Evolutionary conservation across 225 moss, liverwort and hornwort genomes (phyloP), one percentile per base, ranked within the genome.

Genomic region (Pseudisothecium myosuroides): DNA sequence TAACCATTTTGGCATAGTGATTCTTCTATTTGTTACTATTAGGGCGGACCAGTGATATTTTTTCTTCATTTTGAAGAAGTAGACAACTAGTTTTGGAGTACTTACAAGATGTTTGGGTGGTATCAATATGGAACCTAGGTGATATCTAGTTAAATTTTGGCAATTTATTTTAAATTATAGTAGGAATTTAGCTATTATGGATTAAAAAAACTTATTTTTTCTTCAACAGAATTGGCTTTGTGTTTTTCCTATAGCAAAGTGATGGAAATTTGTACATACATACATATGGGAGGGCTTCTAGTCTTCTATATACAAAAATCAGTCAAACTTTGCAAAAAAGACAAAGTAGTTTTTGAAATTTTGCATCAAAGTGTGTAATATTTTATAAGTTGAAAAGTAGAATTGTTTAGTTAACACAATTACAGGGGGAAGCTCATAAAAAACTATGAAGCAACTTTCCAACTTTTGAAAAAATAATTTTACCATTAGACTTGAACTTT

Each of bases 221-320:
- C 14, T 32, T 17, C 9, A 2, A 20, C 20, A 21, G 7, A 69
- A 26, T 41, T 71, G 26, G 15, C 27, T 41, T 71, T 41, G 26
- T 41, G 3, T 41, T 41, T 43, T 71, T 3, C 14, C 0, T 16
- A 20, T 7, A 71, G 15, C 9, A 71, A 24, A 71, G 39, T 43
- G 26, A 43, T 28, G 28, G 28, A 72, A 16, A 8, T 72, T 28
- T 3, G 2, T 43, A 6, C 17, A 43, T 43, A 17, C 3, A 43
- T 9, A 43, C 0, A 0, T 2, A 9, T 10, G 14, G 1, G 3
- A 7, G 0, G 43, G 43, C 10, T 17, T 72, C 0, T 28, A 1
- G 43, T 27, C 10, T 17, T 72, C 0, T 28, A 1, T 0, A 5
- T 43, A 17, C 16, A 45, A 43, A 43, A 43, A 72, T 16, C 1